Percentiles rank a stretch among this genome's conserved stretches.
These are phyloP conservation scores for Gyromitra esculenta DNA, from an alignment of 2,329 filamentous ascomycete genomes.

Conservation along the genomic window DNA sequence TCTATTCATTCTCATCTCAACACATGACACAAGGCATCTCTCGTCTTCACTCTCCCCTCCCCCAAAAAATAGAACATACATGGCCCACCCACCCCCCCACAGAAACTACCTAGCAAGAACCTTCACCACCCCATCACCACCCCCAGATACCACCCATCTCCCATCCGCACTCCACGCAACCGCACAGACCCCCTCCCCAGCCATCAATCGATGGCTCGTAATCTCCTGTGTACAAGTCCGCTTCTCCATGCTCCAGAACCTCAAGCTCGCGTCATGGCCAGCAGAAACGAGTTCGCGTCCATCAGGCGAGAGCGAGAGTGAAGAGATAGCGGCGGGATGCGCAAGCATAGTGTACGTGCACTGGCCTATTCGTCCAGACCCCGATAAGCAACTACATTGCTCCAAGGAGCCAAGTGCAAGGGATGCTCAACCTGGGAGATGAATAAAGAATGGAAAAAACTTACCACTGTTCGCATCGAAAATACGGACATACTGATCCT, in stretches of 20 bases:
- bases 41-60: neutral
- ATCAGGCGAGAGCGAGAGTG: slow-evolving; percentile 89
- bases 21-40: slow-evolving; percentile 31
- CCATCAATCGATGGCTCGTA: slow-evolving; percentile 90
- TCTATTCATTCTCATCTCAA: slow-evolving; percentile 43
- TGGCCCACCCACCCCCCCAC: neutral
- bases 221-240: slow-evolving; percentile 95
- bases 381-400: slow-evolving; percentile 17
- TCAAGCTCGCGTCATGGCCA: slow-evolving; percentile 91
- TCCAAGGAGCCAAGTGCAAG: neutral
- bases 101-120: slow-evolving; percentile 66
- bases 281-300: slow-evolving; percentile 94
- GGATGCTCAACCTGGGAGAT: neutral
- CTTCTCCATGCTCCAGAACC: slow-evolving; percentile 98
- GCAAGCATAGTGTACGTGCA: slow-evolving; percentile 99
- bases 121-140: slow-evolving; percentile 95
- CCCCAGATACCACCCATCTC: slow-evolving; percentile 90
- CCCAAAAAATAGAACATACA: slow-evolving; percentile 37
- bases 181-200: slow-evolving; percentile 91
- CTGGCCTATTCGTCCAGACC: slow-evolving; percentile 74
- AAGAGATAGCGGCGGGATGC: slow-evolving; percentile 91
- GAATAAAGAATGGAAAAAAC: slow-evolving; percentile 60
- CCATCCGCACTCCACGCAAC: slow-evolving; percentile 97
- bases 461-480: slow-evolving; percentile 98
- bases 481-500: slow-evolving; percentile 94